phyloP scores from a whole-genome alignment of 2,329 filamentous ascomycete species.

The Hymenoscyphus albidus region DNA sequence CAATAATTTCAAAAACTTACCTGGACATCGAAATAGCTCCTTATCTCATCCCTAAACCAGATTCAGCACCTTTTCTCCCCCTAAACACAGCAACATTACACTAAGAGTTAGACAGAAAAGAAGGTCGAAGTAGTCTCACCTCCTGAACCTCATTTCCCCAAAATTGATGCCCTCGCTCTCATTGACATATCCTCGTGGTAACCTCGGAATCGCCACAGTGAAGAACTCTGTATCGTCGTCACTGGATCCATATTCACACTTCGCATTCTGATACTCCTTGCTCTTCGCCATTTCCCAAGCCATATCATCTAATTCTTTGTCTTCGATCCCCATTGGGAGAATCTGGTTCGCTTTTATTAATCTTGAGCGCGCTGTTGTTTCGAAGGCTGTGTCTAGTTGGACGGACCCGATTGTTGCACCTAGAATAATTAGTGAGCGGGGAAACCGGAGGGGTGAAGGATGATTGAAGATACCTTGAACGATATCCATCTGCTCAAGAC shows the following conservation, averaged over 20 bases:
- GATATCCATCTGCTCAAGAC: constrained; percentile 20
- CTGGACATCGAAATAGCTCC: constrained; percentile 17
- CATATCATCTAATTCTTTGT: constrained; percentile 32
- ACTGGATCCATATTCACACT: constrained; percentile 39
- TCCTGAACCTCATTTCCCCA: constrained; percentile 20
- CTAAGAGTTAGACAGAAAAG: not conserved
- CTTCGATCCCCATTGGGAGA: constrained; percentile 25
- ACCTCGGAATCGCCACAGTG: constrained; percentile 36
- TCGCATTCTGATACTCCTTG: constrained; percentile 39
- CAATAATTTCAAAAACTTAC: not conserved
- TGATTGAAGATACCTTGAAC: constrained; percentile 17
- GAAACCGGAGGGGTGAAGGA: too few species aligned
- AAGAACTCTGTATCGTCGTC: constrained; percentile 37
- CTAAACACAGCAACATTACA: not conserved
- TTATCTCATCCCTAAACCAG: constrained; percentile 14
- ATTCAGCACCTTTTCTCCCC: not conserved
- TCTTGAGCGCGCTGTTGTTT: constrained; percentile 34
- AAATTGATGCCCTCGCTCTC: constrained; percentile 27
- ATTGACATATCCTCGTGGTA: constrained; percentile 35
- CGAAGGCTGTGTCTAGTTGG: constrained; percentile 40
- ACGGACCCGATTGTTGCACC: constrained; percentile 36
- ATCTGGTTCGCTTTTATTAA: constrained; percentile 32
- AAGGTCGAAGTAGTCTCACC: constrained; percentile 4
- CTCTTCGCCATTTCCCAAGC: constrained; percentile 41
- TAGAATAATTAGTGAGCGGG: constrained; percentile 4